These are phyloP conservation scores for Monsonia emarginata DNA, from an alignment of 441 rosid species.

Conservation along the genomic window DNA sequence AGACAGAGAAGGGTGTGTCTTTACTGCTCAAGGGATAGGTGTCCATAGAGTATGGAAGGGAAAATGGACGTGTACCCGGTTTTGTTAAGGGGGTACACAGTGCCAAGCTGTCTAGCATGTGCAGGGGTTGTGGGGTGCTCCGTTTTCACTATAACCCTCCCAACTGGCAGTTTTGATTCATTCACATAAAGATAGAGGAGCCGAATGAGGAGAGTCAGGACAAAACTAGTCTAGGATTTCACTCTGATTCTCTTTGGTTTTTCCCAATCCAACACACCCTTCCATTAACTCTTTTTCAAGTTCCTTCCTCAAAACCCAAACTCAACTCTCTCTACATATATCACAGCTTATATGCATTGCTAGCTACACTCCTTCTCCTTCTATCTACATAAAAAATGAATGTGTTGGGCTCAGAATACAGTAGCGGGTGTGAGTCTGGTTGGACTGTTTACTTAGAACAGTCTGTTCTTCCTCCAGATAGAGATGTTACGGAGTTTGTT, in stretches of 20 bases:
- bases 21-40: slow-evolving; percentile 22
- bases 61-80: slow-evolving; percentile 33
- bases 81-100: slow-evolving; percentile 39
- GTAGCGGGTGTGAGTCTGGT: slow-evolving; percentile 86
- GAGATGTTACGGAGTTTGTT: slow-evolving; percentile 15
- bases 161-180: slow-evolving; percentile 39
- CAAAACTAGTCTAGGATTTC: slow-evolving; percentile 29
- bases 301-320: slow-evolving; percentile 8
- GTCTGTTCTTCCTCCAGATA: slow-evolving; percentile 28
- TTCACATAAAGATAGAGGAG: slow-evolving; percentile 18
- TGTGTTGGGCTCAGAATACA: slow-evolving; percentile 40
- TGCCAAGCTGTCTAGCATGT: slow-evolving; percentile 67
- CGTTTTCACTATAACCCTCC: slow-evolving; percentile 12
- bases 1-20: slow-evolving; percentile 9
- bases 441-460: slow-evolving; percentile 89
- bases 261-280: slow-evolving; percentile 2
- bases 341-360: not conserved
- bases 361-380: not conserved
- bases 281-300: slow-evolving; percentile 1
- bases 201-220: slow-evolving; percentile 20
- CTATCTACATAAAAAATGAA: slow-evolving; percentile 25
- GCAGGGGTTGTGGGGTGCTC: slow-evolving; percentile 25
- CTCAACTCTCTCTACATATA: not conserved
- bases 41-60: slow-evolving; percentile 28
- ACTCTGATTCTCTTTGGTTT: slow-evolving; percentile 21